phyloP scores from a whole-genome alignment of 768 basidiomycete species.

The Nidularia sp. region DNA sequence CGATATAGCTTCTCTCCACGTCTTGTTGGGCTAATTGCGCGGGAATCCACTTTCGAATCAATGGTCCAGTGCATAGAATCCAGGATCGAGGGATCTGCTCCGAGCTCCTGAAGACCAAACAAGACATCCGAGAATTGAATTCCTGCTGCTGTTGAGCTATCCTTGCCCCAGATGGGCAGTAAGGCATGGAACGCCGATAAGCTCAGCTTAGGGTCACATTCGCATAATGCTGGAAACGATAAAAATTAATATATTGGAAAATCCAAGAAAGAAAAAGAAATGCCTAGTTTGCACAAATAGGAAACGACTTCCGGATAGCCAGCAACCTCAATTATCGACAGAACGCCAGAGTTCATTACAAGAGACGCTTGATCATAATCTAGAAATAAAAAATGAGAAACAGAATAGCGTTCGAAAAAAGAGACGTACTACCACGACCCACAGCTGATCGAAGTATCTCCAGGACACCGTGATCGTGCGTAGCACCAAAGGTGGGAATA shows the following conservation, averaged over 20 bases:
- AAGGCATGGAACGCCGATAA: slow-evolving; percentile 4
- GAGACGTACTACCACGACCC: neutral
- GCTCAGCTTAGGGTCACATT: too few species aligned
- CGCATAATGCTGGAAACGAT: too few species aligned
- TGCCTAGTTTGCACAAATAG: slow-evolving; percentile 13
- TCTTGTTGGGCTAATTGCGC: slow-evolving; percentile 8
- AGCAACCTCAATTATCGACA: slow-evolving; percentile 26
- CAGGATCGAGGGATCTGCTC: slow-evolving; percentile 33
- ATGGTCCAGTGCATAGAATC: slow-evolving; percentile 24
- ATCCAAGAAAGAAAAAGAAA: too few species aligned
- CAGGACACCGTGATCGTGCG: neutral
- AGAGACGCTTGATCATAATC: slow-evolving; percentile 33
- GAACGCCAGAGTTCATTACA: slow-evolving; percentile 36
- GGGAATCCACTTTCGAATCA: neutral
- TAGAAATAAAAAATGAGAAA: slow-evolving; percentile 12
- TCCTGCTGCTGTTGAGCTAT: slow-evolving; percentile 10
- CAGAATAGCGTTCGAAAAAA: neutral
- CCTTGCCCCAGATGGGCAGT: slow-evolving; percentile 7
- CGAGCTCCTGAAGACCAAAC: slow-evolving; percentile 36
- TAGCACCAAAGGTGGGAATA: neutral
- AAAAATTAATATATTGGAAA: neutral
- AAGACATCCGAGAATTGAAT: slow-evolving; percentile 30
- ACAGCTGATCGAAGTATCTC: neutral
- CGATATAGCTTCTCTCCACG: slow-evolving; percentile 32
- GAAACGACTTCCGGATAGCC: slow-evolving; percentile 13